Conservation (phyloP, 2,329 filamentous ascomycete genomes). For the Orbilia quercus region DNA sequence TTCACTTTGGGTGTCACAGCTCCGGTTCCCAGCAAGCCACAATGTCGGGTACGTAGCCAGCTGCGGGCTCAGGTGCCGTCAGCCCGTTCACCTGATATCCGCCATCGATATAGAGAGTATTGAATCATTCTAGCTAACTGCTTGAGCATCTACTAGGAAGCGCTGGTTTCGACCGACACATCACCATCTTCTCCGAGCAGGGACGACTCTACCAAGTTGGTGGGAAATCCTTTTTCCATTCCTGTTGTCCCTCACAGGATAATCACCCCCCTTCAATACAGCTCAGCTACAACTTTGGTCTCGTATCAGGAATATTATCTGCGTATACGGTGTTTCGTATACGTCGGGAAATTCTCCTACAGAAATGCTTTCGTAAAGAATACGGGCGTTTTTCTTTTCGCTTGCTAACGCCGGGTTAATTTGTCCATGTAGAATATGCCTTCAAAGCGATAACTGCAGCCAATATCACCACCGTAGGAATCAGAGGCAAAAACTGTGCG, state of each 20-base stretch:
- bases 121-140: conserved; percentile 28
- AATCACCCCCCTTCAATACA: conserved; percentile 30
- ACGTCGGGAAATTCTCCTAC: conserved; percentile 28
- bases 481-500: conserved; percentile 95
- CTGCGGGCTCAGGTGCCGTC: conserved; percentile 19
- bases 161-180: conserved; percentile 96
- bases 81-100: conserved; percentile 18
- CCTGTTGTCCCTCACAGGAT: conserved; percentile 18
- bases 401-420: conserved; percentile 45
- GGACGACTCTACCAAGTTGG: conserved; percentile 99
- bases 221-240: conserved; percentile 67
- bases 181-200: conserved; percentile 99
- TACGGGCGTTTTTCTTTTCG: conserved; percentile 24
- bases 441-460: conserved; percentile 99
- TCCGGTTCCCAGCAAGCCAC: conserved; percentile 7
- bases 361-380: conserved; percentile 10
- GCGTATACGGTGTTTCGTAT: conserved; percentile 16
- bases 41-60: conserved; percentile 53
- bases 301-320: conserved; percentile 27
- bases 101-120: background rate
- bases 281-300: conserved; percentile 51
- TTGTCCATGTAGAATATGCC: conserved; percentile 82
- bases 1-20: background rate
- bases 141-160: conserved; percentile 69
- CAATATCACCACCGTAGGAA: conserved; percentile 94